Conservation (phyloP, 1,139 yeast species). For the Suhomyces wounanorum region DNA sequence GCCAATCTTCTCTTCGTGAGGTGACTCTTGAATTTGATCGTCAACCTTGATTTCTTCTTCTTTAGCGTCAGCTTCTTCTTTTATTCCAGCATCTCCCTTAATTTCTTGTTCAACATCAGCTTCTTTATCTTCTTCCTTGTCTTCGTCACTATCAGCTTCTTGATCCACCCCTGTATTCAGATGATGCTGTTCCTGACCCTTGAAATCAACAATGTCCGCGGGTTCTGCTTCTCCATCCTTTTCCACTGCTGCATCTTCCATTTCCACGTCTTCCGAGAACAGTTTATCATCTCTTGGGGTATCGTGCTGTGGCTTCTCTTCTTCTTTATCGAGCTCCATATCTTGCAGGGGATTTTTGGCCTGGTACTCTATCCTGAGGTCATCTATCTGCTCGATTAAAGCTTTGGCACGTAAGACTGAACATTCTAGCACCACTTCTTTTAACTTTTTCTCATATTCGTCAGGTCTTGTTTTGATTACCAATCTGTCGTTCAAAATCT, state of each 20-base stretch:
- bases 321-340: neutral
- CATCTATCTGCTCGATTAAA: conserved; percentile 32
- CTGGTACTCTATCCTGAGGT: conserved; percentile 17
- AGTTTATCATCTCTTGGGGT: neutral
- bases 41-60: neutral
- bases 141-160: neutral
- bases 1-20: neutral
- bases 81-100: neutral
- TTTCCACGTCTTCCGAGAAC: neutral
- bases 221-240: conserved; percentile 1
- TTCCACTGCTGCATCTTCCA: neutral
- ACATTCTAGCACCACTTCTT: conserved; percentile 29
- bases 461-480: conserved; percentile 21
- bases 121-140: neutral
- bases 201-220: too few relatives aligned
- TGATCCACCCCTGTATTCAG: neutral
- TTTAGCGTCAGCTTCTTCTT: neutral
- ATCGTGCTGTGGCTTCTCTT: neutral
- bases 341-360: neutral
- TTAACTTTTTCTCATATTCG: conserved; percentile 22
- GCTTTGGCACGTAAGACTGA: conserved; percentile 27
- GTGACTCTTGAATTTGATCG: too few relatives aligned
- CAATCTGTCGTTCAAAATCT: conserved; percentile 20
- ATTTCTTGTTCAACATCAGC: neutral
- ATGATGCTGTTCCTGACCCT: too few relatives aligned